phyloP scores from a whole-genome alignment of 108 stramenopile genomes.

The Cyclotella sp. region DNA sequence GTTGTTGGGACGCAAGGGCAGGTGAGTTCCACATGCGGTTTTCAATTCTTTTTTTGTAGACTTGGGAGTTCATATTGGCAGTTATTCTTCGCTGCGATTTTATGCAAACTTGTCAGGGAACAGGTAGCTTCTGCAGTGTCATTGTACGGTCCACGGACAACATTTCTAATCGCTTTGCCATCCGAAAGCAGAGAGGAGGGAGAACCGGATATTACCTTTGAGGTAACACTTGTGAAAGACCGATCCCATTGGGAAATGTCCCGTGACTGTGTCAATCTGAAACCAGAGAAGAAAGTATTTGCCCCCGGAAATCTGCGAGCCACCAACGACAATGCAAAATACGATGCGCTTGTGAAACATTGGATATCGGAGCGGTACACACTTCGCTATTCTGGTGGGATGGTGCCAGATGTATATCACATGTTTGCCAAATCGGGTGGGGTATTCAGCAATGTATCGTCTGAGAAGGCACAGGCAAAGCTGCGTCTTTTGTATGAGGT shows the following conservation, averaged over 20 bases:
- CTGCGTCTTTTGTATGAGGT: conserved; percentile 95
- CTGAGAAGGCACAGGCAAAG: conserved; percentile 88
- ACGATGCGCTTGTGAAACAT: conserved; percentile 85
- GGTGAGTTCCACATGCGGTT: too few species aligned
- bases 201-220: conserved; percentile 57
- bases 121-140: conserved; percentile 89
- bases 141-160: conserved; percentile 92
- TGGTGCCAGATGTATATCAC: conserved; percentile 92
- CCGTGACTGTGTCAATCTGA: conserved; percentile 42
- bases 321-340: conserved; percentile 85
- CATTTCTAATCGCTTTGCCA: conserved; percentile 84
- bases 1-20: conserved; percentile 83
- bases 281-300: conserved; percentile 74
- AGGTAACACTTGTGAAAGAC: conserved; percentile 66
- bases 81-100: too few species aligned
- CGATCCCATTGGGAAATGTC: conserved; percentile 64
- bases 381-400: conserved; percentile 85
- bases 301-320: conserved; percentile 95
- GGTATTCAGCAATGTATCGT: conserved; percentile 91
- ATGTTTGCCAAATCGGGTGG: conserved; percentile 89
- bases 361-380: conserved; percentile 93
- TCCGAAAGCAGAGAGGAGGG: conserved; percentile 58
- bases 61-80: too few species aligned
- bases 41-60: too few species aligned
- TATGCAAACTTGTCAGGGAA: conserved; percentile 48